A percentile compares a stretch with the other conserved stretches of the same genome.
Evolutionary conservation across 306 rosid species (phyloP).

Genomic region (Gastrolobium villosum): DNA sequence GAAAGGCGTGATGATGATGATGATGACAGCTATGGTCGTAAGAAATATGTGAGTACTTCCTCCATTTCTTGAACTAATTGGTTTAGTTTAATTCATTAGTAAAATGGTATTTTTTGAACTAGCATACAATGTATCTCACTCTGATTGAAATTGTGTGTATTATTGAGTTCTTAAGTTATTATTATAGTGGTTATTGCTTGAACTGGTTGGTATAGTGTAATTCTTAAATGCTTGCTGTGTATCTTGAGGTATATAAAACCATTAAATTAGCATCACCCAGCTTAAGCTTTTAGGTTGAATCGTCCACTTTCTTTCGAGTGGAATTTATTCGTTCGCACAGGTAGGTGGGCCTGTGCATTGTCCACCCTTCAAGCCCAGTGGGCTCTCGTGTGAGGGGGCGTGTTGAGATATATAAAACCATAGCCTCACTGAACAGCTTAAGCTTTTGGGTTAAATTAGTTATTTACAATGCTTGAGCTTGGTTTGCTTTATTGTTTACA

Average conservation of each 20-base stretch:
- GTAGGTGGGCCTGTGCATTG: too few species aligned
- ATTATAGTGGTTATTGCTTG: not conserved
- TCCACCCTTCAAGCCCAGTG: too few species aligned
- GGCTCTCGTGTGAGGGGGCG: too few species aligned
- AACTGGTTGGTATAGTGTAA: slow-evolving; percentile 22
- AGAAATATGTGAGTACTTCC: slow-evolving; percentile 76
- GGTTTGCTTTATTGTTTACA: not conserved
- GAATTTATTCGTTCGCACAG: too few species aligned
- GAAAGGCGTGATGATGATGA: slow-evolving; percentile 59
- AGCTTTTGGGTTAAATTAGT: too few species aligned
- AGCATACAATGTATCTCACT: slow-evolving; percentile 26
- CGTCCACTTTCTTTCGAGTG: too few species aligned
- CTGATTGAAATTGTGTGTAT: not conserved
- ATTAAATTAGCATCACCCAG: too few species aligned
- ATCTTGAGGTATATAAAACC: too few species aligned
- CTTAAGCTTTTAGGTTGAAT: too few species aligned
- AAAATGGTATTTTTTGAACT: not conserved
- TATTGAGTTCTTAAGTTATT: not conserved
- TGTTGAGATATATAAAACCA: too few species aligned
- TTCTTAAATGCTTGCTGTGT: not conserved
- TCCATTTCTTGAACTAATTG: slow-evolving; percentile 5
- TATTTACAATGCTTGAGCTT: slow-evolving; percentile 11
- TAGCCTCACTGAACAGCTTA: too few species aligned
- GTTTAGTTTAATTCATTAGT: not conserved
- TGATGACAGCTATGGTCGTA: slow-evolving; percentile 69